phyloP scores from a whole-genome alignment of 495 filamentous ascomycete species.

The Penicillium herquei region DNA sequence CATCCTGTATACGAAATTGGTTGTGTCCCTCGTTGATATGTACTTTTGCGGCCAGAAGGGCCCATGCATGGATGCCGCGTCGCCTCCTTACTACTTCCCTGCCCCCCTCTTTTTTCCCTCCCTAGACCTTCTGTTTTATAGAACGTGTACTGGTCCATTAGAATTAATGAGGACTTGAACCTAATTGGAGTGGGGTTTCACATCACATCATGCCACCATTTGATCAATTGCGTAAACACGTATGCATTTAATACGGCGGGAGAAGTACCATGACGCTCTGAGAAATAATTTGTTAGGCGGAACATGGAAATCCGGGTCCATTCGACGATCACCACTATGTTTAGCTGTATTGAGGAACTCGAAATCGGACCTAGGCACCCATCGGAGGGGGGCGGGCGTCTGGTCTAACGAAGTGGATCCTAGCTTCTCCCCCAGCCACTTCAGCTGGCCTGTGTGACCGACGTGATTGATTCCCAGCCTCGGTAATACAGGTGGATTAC shows the following conservation, averaged over 20 bases:
- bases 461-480: slow-evolving; percentile 8
- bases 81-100: neutral
- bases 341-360: too few species aligned
- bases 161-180: neutral
- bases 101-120: slow-evolving; percentile 7
- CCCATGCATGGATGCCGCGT: slow-evolving; percentile 15
- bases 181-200: neutral
- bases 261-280: neutral
- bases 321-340: too few species aligned
- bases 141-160: slow-evolving; percentile 1
- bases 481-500: slow-evolving; percentile 9
- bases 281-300: too few species aligned
- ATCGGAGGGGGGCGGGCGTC: slow-evolving; percentile 1
- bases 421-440: slow-evolving; percentile 7
- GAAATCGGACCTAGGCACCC: neutral
- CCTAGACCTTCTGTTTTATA: slow-evolving; percentile 5
- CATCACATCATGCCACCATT: neutral
- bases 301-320: too few species aligned
- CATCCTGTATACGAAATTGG: slow-evolving; percentile 10
- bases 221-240: neutral
- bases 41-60: slow-evolving; percentile 2
- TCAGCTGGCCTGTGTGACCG: slow-evolving; percentile 9
- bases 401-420: neutral
- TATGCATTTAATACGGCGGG: neutral
- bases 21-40: slow-evolving; percentile 10